These are phyloP conservation scores for Eremothecium gossypii DNA, from an alignment of 1,139 yeast species.

Conservation along the genomic window DNA sequence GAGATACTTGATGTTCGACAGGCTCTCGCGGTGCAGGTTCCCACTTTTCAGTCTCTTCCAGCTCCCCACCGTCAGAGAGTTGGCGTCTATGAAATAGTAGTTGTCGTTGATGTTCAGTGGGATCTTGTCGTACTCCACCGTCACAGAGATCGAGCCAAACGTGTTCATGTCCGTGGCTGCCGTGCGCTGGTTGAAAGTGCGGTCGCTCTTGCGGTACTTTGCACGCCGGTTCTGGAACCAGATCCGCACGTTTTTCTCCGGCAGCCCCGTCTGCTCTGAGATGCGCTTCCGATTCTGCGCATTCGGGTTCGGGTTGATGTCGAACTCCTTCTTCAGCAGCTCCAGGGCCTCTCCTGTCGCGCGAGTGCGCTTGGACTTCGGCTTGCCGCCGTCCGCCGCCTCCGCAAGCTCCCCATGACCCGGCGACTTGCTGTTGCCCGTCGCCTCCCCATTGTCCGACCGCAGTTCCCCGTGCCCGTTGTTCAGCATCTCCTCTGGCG, in stretches of 20 bases:
- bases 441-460: conserved; percentile 1
- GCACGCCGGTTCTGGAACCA: conserved; percentile 96
- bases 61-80: conserved; percentile 60
- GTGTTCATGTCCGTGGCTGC: conserved; percentile 9
- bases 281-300: conserved; percentile 62
- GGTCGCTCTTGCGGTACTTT: conserved; percentile 47
- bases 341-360: conserved; percentile 83
- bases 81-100: conserved; percentile 58
- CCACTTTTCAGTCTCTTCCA: conserved; percentile 75
- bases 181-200: conserved; percentile 7
- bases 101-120: conserved; percentile 56
- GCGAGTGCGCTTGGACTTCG: conserved; percentile 37
- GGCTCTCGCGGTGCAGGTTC: conserved; percentile 34
- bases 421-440: not conserved
- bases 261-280: conserved; percentile 71
- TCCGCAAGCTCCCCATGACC: conserved; percentile 1
- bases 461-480: conserved; percentile 1
- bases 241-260: conserved; percentile 83
- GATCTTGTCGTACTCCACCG: conserved; percentile 30
- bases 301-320: conserved; percentile 60
- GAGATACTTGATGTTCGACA: conserved; percentile 34
- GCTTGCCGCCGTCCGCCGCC: conserved; percentile 7
- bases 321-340: conserved; percentile 60
- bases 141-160: conserved; percentile 7
- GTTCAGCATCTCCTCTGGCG: conserved; percentile 4